These are phyloP conservation scores for Vararia minispora DNA, from an alignment of 768 basidiomycete genomes.

Conservation along the genomic window DNA sequence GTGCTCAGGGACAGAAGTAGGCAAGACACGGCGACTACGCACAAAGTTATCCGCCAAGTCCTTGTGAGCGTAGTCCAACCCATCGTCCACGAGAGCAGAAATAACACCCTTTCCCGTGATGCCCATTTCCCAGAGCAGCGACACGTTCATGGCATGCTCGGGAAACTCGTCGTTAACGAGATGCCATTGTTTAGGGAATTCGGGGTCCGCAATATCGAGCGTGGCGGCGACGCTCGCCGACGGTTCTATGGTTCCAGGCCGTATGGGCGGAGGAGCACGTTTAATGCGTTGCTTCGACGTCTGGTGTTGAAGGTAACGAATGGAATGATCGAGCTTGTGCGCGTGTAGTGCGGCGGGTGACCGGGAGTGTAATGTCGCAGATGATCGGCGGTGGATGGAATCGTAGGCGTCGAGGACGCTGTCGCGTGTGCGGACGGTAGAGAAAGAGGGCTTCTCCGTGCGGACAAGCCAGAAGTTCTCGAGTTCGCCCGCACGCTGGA, in stretches of 20 bases:
- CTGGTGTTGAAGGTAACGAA: slow-evolving; percentile 54
- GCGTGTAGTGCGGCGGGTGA: slow-evolving; percentile 29
- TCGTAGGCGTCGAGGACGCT: slow-evolving; percentile 40
- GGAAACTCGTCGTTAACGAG: slow-evolving; percentile 79
- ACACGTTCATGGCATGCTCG: slow-evolving; percentile 87
- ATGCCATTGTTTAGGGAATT: slow-evolving; percentile 88
- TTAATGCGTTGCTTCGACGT: slow-evolving; percentile 56
- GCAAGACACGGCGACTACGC: slow-evolving; percentile 22
- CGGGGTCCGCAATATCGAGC: slow-evolving; percentile 69
- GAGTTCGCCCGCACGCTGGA: slow-evolving; percentile 83
- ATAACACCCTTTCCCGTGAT: slow-evolving; percentile 81
- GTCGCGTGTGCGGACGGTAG: slow-evolving; percentile 25
- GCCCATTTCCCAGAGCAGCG: slow-evolving; percentile 83
- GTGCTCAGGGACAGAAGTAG: neutral
- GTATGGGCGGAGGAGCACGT: slow-evolving; percentile 57
- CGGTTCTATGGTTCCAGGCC: slow-evolving; percentile 22
- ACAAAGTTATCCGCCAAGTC: slow-evolving; percentile 93
- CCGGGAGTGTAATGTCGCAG: slow-evolving; percentile 22
- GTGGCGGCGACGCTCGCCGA: slow-evolving; percentile 41
- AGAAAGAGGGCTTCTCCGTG: slow-evolving; percentile 25
- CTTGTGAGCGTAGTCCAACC: slow-evolving; percentile 78
- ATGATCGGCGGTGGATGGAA: slow-evolving; percentile 25
- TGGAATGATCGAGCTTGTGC: slow-evolving; percentile 38
- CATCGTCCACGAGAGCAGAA: slow-evolving; percentile 89
- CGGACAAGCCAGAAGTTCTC: slow-evolving; percentile 77